Conservation (phyloP, 345 rosid genomes). For the Pistacia integerrima region DNA sequence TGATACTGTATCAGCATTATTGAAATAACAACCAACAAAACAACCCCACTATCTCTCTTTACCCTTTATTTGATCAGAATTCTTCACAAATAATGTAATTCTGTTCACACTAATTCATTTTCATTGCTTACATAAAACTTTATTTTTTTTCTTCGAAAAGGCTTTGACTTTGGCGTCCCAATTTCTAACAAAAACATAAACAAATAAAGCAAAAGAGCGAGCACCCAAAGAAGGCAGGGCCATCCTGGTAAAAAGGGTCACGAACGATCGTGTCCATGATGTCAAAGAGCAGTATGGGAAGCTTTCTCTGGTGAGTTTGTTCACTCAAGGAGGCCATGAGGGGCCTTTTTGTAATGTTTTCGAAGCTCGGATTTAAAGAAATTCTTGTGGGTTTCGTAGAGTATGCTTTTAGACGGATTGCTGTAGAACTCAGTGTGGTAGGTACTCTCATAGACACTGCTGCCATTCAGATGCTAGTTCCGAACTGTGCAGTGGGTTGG, state of each 20-base stretch:
- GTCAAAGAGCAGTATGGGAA: slow-evolving; percentile 84
- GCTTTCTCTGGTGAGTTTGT: slow-evolving; percentile 40
- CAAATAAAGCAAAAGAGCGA: neutral
- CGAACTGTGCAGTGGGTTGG: too few relatives aligned
- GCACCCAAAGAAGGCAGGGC: slow-evolving; percentile 84
- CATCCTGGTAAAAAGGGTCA: slow-evolving; percentile 85
- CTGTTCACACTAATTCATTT: too few relatives aligned
- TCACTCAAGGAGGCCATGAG: slow-evolving; percentile 5
- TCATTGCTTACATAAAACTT: too few relatives aligned
- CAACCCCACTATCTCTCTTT: too few relatives aligned
- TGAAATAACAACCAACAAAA: too few relatives aligned
- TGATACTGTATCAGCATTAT: too few relatives aligned
- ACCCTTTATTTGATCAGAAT: too few relatives aligned
- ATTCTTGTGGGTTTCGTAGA: slow-evolving; percentile 14
- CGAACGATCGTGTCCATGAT: slow-evolving; percentile 97
- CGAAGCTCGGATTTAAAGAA: slow-evolving; percentile 11
- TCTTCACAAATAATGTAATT: too few relatives aligned
- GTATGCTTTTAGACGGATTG: slow-evolving; percentile 8
- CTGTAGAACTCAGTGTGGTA: neutral
- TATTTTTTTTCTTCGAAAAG: too few relatives aligned
- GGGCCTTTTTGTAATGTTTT: neutral
- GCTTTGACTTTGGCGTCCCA: too few relatives aligned
- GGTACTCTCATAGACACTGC: neutral
- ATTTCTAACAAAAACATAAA: too few relatives aligned
- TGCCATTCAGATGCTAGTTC: neutral